Evolutionary conservation across 2,329 filamentous ascomycete species (phyloP).

Genomic region (Sclerotinia minor): DNA sequence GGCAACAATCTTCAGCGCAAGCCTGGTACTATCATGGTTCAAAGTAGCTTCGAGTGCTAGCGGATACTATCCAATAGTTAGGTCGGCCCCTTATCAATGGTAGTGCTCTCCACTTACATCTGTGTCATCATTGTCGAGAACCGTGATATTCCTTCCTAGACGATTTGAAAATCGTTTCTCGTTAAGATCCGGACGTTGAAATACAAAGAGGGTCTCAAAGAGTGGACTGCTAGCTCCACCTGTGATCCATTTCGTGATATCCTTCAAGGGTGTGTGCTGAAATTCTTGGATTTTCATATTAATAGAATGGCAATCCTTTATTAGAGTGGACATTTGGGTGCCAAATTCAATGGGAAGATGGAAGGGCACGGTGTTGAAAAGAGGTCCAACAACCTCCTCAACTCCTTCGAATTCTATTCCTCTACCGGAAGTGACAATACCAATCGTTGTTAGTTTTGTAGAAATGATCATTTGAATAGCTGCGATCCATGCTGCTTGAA

Average conservation of each 20-base stretch:
- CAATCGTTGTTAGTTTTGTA: constrained; percentile 53
- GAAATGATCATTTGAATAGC: constrained; percentile 56
- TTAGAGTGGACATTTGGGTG: constrained; percentile 59
- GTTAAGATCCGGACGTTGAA: constrained; percentile 56
- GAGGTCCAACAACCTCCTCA: constrained; percentile 71
- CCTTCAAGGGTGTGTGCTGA: constrained; percentile 75
- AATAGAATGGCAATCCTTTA: constrained; percentile 67
- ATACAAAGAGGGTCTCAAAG: constrained; percentile 83
- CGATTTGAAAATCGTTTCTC: constrained; percentile 36
- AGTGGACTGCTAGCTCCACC: constrained; percentile 53
- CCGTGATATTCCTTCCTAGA: constrained; percentile 58
- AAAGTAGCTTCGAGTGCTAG: constrained; percentile 74
- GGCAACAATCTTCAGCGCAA: constrained; percentile 62
- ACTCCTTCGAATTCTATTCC: constrained; percentile 65
- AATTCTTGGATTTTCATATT: constrained; percentile 68
- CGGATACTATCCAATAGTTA: constrained; percentile 47
- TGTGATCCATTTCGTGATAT: constrained; percentile 77
- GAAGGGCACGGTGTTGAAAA: constrained; percentile 89
- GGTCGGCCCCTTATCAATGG: not conserved
- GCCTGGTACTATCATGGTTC: constrained; percentile 44
- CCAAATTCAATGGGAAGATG: constrained; percentile 48
- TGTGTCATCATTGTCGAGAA: constrained; percentile 47
- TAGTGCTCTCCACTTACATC: constrained; percentile 42
- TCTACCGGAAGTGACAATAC: constrained; percentile 77
- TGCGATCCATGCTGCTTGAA: constrained; percentile 73